Evolutionary conservation across 2,329 filamentous ascomycete species (phyloP), one percentile per base, ranked within the genome.

Genomic region (Clonostachys rhizophaga): DNA sequence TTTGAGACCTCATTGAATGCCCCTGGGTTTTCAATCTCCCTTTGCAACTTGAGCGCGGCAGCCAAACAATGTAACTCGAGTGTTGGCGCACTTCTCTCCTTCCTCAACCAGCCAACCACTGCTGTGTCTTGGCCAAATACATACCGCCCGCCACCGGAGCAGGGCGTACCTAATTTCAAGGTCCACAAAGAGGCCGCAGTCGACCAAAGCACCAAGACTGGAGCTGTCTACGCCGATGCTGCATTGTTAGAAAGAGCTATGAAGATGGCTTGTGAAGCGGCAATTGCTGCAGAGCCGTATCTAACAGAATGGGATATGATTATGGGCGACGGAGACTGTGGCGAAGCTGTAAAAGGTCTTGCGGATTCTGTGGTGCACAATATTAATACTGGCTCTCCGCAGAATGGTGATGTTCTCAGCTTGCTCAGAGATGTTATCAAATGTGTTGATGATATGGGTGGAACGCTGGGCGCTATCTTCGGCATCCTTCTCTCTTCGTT

Each of bases 1-100:
- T 73, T 79, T 42, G 75, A 79, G 49, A 78, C 75, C 0, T 78
- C 72, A 0, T 61, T 80, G 9, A 79, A 80, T 52, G 76, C 70
- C 2, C 76, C 76, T 6, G 77, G 76, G 5, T 80, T 78, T 65
- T 77, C 72, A 8, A 73, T 80, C 34, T 78, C 76, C 1, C 58
- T 81, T 1, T 74, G 74, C 34, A 79, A 79, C 52, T 60, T 80
- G 42, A 69, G 68, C 1, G 53, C 49, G 9, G 60, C 60, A 14
- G 59, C 62, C 7, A 57, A 53, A 36, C 51, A 59, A 34, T 55
- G 53, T 12, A 53, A 53, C 3, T 48, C 51, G 1, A 43, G 53
- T 0, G 52, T 54, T 5, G 62, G 11, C 3, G 71, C 74, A 34
- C 59, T 79, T 20, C 62, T 78, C 18, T 59, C 66, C 2, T 59